Evolutionary conservation across 78 protist species (phyloP).

Genomic region (slime mould (Dictyostelium discoideum)): dicty_2.7 NC_007088.5:4004001-4004500

Average conservation of each 20-base stretch:
- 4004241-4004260: constrained; percentile 35
- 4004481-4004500: too few species aligned
- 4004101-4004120: too few species aligned
- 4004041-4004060: too few species aligned
- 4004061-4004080: too few species aligned
- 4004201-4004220: background rate
- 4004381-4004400: constrained; percentile 55
- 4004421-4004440: constrained; percentile 43
- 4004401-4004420: background rate
- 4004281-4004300: background rate
- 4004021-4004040: too few species aligned
- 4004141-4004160: background rate
- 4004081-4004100: too few species aligned
- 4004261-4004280: background rate
- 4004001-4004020: too few species aligned
- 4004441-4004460: constrained; percentile 30
- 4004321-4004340: background rate
- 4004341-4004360: background rate
- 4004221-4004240: constrained; percentile 54
- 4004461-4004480: background rate
- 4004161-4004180: too few species aligned
- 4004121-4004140: too few species aligned
- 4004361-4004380: constrained; percentile 29
- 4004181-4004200: too few species aligned
- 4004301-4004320: background rate